Evolutionary conservation across 257 asterid species (phyloP).

Genomic region (Henckelia pumila): DNA sequence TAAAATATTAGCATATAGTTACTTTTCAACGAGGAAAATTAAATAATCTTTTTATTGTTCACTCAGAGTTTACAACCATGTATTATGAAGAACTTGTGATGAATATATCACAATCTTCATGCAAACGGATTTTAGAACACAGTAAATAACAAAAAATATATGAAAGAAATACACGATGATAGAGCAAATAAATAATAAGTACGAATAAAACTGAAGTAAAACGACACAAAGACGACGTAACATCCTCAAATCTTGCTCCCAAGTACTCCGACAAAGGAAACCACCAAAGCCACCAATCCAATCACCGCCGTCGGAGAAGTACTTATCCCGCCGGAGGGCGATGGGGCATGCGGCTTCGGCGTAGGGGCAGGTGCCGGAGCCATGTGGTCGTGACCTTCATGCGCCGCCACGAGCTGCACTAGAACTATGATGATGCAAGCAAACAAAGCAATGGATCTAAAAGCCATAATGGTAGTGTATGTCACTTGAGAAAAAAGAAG

Average conservation of each 20-base stretch:
- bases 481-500: neutral
- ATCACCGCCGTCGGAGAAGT: neutral
- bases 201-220: neutral
- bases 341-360: neutral
- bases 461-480: neutral
- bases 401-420: neutral
- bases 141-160: no score
- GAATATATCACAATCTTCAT: neutral
- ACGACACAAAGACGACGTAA: neutral
- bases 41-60: no score
- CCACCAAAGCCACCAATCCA: neutral
- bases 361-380: neutral
- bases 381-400: neutral
- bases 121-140: neutral
- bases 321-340: neutral
- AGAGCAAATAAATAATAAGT: no score
- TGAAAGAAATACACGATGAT: neutral
- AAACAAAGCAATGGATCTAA: neutral
- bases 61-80: neutral
- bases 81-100: neutral
- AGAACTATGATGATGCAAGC: neutral
- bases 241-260: neutral
- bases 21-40: neutral
- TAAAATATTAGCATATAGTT: no score
- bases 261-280: neutral